Evolutionary conservation across 306 rosid species (phyloP), one percentile per base, ranked within the genome.

Genomic region (Cyamopsis tetragonoloba): DNA sequence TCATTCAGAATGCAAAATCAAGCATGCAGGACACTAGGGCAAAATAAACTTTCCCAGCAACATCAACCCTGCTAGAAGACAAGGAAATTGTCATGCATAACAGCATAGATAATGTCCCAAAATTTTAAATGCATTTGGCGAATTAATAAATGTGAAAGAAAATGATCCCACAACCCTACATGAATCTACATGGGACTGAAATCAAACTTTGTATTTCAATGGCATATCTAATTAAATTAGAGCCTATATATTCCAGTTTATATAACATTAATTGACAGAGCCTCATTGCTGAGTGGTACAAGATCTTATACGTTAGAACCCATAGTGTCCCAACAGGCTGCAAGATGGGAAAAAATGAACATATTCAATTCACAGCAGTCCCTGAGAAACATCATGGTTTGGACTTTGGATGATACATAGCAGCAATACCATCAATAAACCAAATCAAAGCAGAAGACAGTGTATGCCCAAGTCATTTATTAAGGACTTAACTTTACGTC

Each of bases 11-110:
- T 15, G 30, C 31, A 19, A 71, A 14, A 27, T 62, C 50, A 66
- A 76, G 79, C 58, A 54, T 11, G 44, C 60, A 61, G 44, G 72
- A 61, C 58, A 38, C 27, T 38, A 71, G 13, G 27, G 81, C 58
- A 6, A 75, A 54, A 72, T 56, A 22, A 56, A 72, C 30, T 76
- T 78, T 73, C 56, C 64, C 81, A 46, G 56, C 43, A 81, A 72
- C 76, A 81, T 76, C 73, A 61, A 44, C 61, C 76, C 85, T 76
- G 85, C 76, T 76, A 72, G 46, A 39, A 23, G 54, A 23, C 5
- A 61, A 66, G 55, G 42, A 50, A 76, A 44, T 4, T 44, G 69
- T 76, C 68, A 76, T 28, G 38, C 23, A 61, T 38, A 53, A 66
- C 44, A 19, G 35, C 81, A 71, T 32, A 59, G 8, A 34, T 8